Conservation (phyloP, 1,139 yeast species). For the Hansenula sp. region DNA sequence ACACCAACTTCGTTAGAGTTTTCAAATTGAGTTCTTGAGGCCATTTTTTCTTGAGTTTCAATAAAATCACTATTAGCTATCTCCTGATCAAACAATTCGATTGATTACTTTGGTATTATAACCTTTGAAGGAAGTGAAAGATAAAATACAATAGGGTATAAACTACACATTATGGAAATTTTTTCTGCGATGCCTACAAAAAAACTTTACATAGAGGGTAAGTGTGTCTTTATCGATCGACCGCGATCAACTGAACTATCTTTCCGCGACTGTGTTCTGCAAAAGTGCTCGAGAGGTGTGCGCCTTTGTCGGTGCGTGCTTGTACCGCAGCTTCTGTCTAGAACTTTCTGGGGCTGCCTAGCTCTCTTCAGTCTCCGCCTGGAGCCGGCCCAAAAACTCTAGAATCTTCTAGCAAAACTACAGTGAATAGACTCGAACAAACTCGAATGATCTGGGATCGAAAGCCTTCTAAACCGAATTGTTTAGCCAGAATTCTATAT, state of each 20-base stretch:
- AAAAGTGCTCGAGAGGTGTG: no score
- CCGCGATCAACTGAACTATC: no score
- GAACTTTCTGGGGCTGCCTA: background rate
- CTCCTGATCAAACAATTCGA: background rate
- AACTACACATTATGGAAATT: no score
- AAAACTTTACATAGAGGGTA: no score
- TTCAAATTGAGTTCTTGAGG: conserved; percentile 75
- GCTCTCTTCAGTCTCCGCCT: background rate
- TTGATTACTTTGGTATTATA: background rate
- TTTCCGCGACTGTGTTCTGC: no score
- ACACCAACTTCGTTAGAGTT: conserved; percentile 99
- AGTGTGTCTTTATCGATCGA: no score
- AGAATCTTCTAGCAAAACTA: background rate
- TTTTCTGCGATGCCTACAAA: no score
- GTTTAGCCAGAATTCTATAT: no score
- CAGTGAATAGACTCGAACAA: background rate
- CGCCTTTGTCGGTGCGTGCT: no score
- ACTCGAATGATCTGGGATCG: background rate
- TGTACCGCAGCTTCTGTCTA: background rate
- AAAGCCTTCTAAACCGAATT: background rate
- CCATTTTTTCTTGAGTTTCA: conserved; percentile 31
- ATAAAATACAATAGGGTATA: no score
- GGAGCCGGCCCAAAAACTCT: background rate
- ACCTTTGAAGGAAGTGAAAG: no score
- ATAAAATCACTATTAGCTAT: conserved; percentile 17